phyloP scores from a whole-genome alignment of 192 early-diverging fungal species.

The Rhizophagus clarus region DNA sequence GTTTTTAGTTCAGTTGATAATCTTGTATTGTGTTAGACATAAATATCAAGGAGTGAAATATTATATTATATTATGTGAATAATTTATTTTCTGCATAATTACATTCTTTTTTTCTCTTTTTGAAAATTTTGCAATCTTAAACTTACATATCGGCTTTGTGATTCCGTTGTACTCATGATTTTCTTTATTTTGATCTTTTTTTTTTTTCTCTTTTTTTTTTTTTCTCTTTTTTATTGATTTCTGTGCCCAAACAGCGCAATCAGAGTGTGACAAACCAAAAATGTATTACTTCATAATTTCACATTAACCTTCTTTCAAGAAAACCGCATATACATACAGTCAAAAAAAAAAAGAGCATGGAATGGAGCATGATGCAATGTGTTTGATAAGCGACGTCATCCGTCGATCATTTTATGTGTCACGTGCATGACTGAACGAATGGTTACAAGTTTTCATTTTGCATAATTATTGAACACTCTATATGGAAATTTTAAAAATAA shows the following conservation, averaged over 20 bases:
- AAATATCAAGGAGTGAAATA: neutral
- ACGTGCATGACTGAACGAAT: neutral
- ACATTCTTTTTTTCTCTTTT: neutral
- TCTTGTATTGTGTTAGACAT: neutral
- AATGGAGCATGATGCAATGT: too few species aligned
- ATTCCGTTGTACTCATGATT: neutral
- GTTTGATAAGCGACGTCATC: neutral
- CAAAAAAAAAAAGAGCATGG: too few species aligned
- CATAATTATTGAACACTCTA: neutral
- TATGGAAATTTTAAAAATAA: neutral
- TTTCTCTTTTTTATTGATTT: neutral
- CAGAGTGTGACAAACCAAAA: neutral
- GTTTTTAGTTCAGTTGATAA: neutral
- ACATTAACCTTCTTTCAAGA: neutral
- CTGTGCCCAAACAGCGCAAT: neutral
- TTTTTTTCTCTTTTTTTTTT: neutral
- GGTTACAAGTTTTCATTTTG: neutral
- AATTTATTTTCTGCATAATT: neutral
- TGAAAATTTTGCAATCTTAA: neutral
- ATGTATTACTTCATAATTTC: neutral
- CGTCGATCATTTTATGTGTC: neutral
- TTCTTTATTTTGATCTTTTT: neutral
- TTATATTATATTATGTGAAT: neutral
- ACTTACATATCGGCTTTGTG: neutral
- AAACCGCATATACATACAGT: too few species aligned